Evolutionary conservation across 2,329 filamentous ascomycete species (phyloP), one percentile per base, ranked within the genome.

Genomic region (Hymenoscyphus fraxineus): DNA sequence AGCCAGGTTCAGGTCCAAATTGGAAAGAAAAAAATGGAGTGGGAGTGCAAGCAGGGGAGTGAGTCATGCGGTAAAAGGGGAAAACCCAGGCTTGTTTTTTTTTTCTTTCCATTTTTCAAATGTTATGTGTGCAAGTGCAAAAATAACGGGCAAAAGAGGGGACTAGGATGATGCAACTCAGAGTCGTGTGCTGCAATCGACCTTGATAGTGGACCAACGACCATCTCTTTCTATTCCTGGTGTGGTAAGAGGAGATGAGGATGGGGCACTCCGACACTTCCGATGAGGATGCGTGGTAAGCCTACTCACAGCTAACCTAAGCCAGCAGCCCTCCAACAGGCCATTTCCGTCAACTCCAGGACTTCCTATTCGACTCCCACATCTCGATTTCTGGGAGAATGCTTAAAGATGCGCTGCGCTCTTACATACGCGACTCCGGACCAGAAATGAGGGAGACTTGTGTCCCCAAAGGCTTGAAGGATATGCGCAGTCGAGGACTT

Each of bases 101-200:
- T 27, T 27, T 27, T 27, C 3, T 27, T 27, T 27, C 3, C 27
- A 27, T 27, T 27, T 27, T 27, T 27, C 27, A 27, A 35, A 44
- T 62, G 27, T 58, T 58, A 58, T 44, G 15, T 16, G 41, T n/a
- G 19, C n/a, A 47, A 44, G 44, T 22, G 44, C 44, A 19, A 47
- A n/a, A 47, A 19, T 15, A 47, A 47, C 6, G 41, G n/a, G 19
- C 6, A 22, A 51, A 51, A 51, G 22, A 27, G 6, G 22, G 15
- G 44, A 51, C 44, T 51, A 56, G 22, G 16, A 39, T 44, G 47
- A 60, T 55, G 44, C 59, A 54, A 32, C 19, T 56, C 31, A 44
- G 59, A 55, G 59, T 61, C 59, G 59, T 61, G 59, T 61, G 59
- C 59, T 44, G 59, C 59, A 61, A 61, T 41, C 44, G 38, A n/a